A percentile compares a stretch with the other conserved stretches of the same genome.
Evolutionary conservation across 164 flowering plant species (phyloP).

Genomic region (Malania oleifera): DNA sequence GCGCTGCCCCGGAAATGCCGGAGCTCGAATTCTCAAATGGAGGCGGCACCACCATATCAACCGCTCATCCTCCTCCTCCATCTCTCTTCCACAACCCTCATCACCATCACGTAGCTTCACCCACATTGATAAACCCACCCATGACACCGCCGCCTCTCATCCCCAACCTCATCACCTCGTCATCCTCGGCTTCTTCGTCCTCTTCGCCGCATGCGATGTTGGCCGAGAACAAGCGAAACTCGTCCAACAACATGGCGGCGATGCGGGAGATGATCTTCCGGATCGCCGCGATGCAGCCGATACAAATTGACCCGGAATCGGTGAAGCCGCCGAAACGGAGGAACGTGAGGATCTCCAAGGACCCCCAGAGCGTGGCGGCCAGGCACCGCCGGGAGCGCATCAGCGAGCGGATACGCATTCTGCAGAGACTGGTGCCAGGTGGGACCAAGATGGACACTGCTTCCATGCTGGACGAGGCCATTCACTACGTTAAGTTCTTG

Average conservation of each 20-base stretch:
- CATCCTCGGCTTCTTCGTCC: too few relatives aligned
- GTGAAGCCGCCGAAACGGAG: slow-evolving; percentile 46
- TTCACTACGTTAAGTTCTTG: slow-evolving; percentile 52
- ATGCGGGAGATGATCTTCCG: slow-evolving; percentile 62
- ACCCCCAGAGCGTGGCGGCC: slow-evolving; percentile 68
- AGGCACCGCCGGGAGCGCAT: slow-evolving; percentile 52
- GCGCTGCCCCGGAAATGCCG: slow-evolving; percentile 12
- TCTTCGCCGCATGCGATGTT: too few relatives aligned
- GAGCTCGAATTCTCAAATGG: slow-evolving; percentile 24
- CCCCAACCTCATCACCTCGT: too few relatives aligned
- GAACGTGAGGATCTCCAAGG: slow-evolving; percentile 54
- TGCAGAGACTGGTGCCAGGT: slow-evolving; percentile 55
- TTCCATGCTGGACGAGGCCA: slow-evolving; percentile 62
- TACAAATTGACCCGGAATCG: slow-evolving; percentile 50
- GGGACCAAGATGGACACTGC: slow-evolving; percentile 68
- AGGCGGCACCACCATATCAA: slow-evolving; percentile 3
- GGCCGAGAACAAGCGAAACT: slow-evolving; percentile 20
- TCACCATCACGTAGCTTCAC: slow-evolving; percentile 12
- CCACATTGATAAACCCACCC: slow-evolving; percentile 15
- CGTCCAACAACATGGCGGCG: slow-evolving; percentile 31
- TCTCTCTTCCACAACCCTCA: slow-evolving; percentile 16
- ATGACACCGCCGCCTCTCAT: slow-evolving; percentile 2
- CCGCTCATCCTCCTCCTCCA: slow-evolving; percentile 1
- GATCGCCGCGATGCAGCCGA: slow-evolving; percentile 56
- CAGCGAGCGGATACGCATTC: slow-evolving; percentile 53